phyloP scores from a whole-genome alignment of 768 basidiomycete genomes.

The Suillus plorans region DNA sequence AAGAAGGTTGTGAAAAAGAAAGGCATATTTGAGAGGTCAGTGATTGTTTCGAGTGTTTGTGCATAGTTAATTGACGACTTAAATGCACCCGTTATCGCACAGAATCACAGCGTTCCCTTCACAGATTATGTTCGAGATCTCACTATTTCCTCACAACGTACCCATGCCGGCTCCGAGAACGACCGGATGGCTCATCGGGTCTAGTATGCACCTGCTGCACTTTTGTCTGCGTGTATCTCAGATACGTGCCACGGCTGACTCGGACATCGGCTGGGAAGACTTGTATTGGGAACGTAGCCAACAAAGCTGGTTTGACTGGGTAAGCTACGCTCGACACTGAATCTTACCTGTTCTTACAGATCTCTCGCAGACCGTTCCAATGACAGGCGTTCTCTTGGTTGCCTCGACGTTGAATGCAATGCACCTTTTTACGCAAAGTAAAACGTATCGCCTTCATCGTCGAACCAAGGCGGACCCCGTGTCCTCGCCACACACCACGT shows the following conservation, averaged over 20 bases:
- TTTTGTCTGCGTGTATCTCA: slow-evolving; percentile 63
- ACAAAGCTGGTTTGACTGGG: slow-evolving; percentile 80
- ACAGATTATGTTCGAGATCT: slow-evolving; percentile 72
- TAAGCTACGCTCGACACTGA: slow-evolving; percentile 30
- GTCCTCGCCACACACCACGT: slow-evolving; percentile 66
- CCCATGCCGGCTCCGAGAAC: slow-evolving; percentile 69
- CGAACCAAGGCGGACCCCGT: slow-evolving; percentile 55
- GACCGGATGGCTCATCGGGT: slow-evolving; percentile 65
- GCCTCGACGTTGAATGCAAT: slow-evolving; percentile 59
- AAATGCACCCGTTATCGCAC: slow-evolving; percentile 9
- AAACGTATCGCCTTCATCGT: slow-evolving; percentile 66
- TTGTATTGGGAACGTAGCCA: slow-evolving; percentile 68
- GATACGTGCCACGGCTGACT: slow-evolving; percentile 54
- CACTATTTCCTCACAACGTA: slow-evolving; percentile 78
- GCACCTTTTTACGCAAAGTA: slow-evolving; percentile 69
- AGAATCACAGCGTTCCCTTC: slow-evolving; percentile 72
- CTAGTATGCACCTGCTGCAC: slow-evolving; percentile 64
- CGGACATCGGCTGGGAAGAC: slow-evolving; percentile 78
- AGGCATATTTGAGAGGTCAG: slow-evolving; percentile 59
- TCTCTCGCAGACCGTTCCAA: slow-evolving; percentile 57
- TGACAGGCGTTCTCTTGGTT: slow-evolving; percentile 54
- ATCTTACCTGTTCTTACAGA: slow-evolving; percentile 10
- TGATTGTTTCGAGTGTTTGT: slow-evolving; percentile 6
- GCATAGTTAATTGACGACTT: slow-evolving; percentile 14
- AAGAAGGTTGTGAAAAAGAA: slow-evolving; percentile 67